A percentile compares a stretch with the other conserved stretches of the same genome.
Conservation (phyloP, 257 asterid species). For the Nicotiana knightiana region DNA sequence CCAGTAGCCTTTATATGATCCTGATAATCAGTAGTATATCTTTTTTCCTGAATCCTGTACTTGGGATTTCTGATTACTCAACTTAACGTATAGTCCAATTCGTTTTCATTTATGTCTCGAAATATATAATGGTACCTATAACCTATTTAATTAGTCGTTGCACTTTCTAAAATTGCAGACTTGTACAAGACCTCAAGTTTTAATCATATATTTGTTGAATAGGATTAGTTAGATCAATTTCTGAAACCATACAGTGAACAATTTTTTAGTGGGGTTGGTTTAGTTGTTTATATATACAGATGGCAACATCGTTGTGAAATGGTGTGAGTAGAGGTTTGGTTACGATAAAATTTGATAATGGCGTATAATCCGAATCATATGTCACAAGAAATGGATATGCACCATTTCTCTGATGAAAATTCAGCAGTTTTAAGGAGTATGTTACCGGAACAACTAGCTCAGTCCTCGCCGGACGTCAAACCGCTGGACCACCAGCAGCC, state of each 20-base stretch:
- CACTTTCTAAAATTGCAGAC: neutral
- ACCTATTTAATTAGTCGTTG: neutral
- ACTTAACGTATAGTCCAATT: neutral
- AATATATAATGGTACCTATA: neutral
- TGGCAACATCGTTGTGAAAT: no score
- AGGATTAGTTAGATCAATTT: neutral
- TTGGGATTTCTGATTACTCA: neutral
- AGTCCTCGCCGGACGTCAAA: conserved; percentile 13
- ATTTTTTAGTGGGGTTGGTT: no score
- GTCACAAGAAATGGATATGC: conserved; percentile 53
- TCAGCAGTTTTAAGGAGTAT: conserved; percentile 24
- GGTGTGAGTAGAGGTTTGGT: neutral
- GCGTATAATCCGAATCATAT: conserved; percentile 44
- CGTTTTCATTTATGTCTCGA: neutral
- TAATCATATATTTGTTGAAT: neutral
- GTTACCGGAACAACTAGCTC: conserved; percentile 20
- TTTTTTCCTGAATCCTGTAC: neutral
- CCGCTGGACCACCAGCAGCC: conserved; percentile 23
- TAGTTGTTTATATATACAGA: no score
- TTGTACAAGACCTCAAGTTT: neutral
- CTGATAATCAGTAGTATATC: neutral
- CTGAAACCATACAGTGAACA: neutral
- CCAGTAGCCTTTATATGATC: neutral
- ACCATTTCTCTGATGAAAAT: conserved; percentile 42
- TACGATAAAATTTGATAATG: conserved; percentile 14